phyloP scores from a whole-genome alignment of 2,329 filamentous ascomycete species.

The Fusarium succisae region DNA sequence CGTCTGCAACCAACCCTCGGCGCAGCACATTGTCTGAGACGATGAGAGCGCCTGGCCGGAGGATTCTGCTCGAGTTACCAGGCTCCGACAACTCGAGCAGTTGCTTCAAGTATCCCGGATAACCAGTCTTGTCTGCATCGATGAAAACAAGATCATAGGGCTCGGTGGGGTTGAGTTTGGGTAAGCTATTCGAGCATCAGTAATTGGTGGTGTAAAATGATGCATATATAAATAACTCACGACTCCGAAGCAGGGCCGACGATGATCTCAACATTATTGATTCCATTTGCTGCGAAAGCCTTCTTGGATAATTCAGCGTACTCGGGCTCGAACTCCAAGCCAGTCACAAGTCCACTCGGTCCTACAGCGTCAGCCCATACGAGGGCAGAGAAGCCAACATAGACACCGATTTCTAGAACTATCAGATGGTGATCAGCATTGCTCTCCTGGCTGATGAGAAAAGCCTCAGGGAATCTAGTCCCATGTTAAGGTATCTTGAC shows the following conservation, averaged over 20 bases:
- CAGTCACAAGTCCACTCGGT: slow-evolving; percentile 53
- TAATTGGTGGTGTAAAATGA: neutral
- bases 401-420: slow-evolving; percentile 62
- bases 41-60: slow-evolving; percentile 60
- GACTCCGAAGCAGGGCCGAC: slow-evolving; percentile 58
- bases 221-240: slow-evolving; percentile 45
- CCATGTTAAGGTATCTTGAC: neutral
- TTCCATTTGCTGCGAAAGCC: slow-evolving; percentile 50
- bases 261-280: slow-evolving; percentile 58
- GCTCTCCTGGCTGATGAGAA: neutral
- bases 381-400: slow-evolving; percentile 59
- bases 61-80: slow-evolving; percentile 50
- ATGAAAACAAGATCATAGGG: slow-evolving; percentile 65
- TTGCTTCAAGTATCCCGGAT: slow-evolving; percentile 57
- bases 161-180: slow-evolving; percentile 42
- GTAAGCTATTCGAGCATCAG: slow-evolving; percentile 34
- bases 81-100: slow-evolving; percentile 57
- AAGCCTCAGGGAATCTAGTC: neutral
- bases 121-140: slow-evolving; percentile 63
- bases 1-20: slow-evolving; percentile 57
- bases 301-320: slow-evolving; percentile 54
- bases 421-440: neutral
- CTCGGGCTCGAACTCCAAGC: slow-evolving; percentile 56
- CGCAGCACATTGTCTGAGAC: slow-evolving; percentile 65
- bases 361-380: slow-evolving; percentile 59